Conservation (phyloP, 1,139 yeast genomes). For the Lodderomyces metapsilosis region DNA sequence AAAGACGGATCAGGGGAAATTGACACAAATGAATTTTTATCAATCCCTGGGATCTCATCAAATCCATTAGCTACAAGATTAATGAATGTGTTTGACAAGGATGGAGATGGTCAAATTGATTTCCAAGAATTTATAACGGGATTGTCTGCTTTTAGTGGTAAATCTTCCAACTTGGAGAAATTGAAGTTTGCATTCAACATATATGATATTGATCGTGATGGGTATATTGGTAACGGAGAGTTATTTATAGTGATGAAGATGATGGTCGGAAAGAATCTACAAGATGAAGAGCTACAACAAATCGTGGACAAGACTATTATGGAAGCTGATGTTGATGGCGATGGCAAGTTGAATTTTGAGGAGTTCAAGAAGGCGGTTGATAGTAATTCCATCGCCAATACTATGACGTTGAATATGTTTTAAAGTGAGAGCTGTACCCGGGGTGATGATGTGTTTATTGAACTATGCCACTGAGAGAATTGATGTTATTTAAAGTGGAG, state of each 20-base stretch:
- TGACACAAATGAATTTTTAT: constrained; percentile 83
- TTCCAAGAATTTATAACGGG: constrained; percentile 94
- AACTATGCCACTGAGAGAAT: too few relatives aligned
- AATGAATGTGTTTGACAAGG: constrained; percentile 92
- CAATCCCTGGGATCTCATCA: constrained; percentile 88
- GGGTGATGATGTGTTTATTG: too few relatives aligned
- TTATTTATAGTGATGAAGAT: constrained; percentile 86
- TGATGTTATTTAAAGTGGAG: too few relatives aligned
- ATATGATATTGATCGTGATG: constrained; percentile 95
- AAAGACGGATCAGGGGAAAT: constrained; percentile 91
- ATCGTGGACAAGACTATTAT: constrained; percentile 92
- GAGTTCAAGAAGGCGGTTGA: constrained; percentile 81
- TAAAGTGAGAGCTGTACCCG: constrained; percentile 15
- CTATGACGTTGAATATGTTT: constrained; percentile 52
- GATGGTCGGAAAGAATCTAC: constrained; percentile 94
- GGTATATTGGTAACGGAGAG: constrained; percentile 93
- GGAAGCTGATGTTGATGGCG: constrained; percentile 93
- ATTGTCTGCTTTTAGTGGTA: constrained; percentile 86
- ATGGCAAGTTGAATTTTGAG: constrained; percentile 80
- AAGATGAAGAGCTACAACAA: constrained; percentile 88
- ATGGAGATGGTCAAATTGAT: constrained; percentile 91
- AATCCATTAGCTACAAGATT: constrained; percentile 89
- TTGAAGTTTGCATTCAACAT: constrained; percentile 87
- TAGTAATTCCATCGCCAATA: constrained; percentile 59
- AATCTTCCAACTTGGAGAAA: constrained; percentile 81